Percentiles rank a stretch among this genome's conserved stretches.
Conservation (phyloP, 768 basidiomycete species). For the Lactarius hengduanensis region DNA sequence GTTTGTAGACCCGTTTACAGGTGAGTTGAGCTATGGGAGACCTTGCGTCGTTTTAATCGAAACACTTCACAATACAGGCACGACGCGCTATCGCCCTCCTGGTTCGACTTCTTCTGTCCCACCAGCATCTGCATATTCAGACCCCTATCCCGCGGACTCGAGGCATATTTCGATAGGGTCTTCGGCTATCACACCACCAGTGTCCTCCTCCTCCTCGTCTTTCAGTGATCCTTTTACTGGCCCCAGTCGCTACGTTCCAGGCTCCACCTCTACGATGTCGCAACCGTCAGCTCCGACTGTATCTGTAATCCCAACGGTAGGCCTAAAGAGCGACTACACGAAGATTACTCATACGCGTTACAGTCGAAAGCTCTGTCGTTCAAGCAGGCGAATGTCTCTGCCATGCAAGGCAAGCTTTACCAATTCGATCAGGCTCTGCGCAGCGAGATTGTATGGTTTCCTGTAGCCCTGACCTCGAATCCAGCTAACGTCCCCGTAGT, state of each 20-base stretch:
- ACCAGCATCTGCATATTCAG: slow-evolving; percentile 44
- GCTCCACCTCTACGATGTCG: slow-evolving; percentile 10
- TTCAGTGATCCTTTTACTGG: slow-evolving; percentile 30
- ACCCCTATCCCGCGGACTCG: slow-evolving; percentile 74
- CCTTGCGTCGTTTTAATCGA: neutral
- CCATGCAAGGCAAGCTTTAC: slow-evolving; percentile 75
- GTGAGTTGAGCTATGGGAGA: slow-evolving; percentile 37
- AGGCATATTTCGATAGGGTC: slow-evolving; percentile 49
- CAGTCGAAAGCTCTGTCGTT: slow-evolving; percentile 72
- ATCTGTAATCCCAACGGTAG: slow-evolving; percentile 27
- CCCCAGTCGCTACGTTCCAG: slow-evolving; percentile 24
- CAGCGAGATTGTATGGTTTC: slow-evolving; percentile 60
- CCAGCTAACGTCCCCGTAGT: slow-evolving; percentile 41
- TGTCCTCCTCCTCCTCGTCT: slow-evolving; percentile 33
- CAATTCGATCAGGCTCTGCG: slow-evolving; percentile 71
- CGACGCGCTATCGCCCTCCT: slow-evolving; percentile 37
- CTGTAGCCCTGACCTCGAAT: slow-evolving; percentile 2
- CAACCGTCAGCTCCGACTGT: slow-evolving; percentile 1
- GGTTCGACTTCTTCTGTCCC: slow-evolving; percentile 35
- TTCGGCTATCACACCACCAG: slow-evolving; percentile 33
- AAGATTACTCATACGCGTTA: neutral
- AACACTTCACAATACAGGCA: slow-evolving; percentile 30
- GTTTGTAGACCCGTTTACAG: slow-evolving; percentile 89
- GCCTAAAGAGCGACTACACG: slow-evolving; percentile 1
- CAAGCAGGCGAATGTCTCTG: slow-evolving; percentile 76